Evolutionary conservation across 176 grass and related monocot species (phyloP), one percentile per base, ranked within the genome.

Genomic region (Lolium rigidum): DNA sequence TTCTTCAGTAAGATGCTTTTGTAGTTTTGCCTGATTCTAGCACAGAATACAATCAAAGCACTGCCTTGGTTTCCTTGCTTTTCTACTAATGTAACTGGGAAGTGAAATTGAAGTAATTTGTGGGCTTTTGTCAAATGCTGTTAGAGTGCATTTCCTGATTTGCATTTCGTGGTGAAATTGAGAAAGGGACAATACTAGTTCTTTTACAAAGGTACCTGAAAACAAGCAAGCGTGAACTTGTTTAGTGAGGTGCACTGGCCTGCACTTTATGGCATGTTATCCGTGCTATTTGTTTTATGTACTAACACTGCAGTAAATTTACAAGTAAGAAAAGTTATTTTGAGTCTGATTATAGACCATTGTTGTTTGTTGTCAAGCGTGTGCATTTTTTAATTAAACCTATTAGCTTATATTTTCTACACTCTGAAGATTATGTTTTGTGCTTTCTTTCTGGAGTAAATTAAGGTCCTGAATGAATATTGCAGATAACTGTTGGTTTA

Each of bases 331-430:
- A 6, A 0, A 37, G 5, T 37, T 75, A 24, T 14, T 81, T 76
- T 10, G n/a, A 72, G 11, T 22, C 10, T 57, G 35, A 14, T 22
- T 74, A 10, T n/a, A 22, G 22, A 48, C 15, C 21, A 14, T 65
- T 77, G 43, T 41, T 77, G 46, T 18, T 65, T 77, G 43, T 41
- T 77, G 46, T 18, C 57, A 39, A 77, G 13, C 8, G 0, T 35
- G 62, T 71, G 22, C 2, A 31, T 17, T 72, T 41, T 74, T 6
- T 59, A 22, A 6, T 55, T 25, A 20, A 50, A 18, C 52, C 17
- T 81, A 50, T 57, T 77, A 0, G 20, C 26, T 86, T 78, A 69
- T 22, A 61, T 4, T 24, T 75, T 74, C 16, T 54, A 76, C 14
- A 31, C 9, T 75, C 12, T 76, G 14, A 52, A 76, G 1, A 54